phyloP scores from a whole-genome alignment of 257 asterid species.

The Nicotiana tabacum region DNA sequence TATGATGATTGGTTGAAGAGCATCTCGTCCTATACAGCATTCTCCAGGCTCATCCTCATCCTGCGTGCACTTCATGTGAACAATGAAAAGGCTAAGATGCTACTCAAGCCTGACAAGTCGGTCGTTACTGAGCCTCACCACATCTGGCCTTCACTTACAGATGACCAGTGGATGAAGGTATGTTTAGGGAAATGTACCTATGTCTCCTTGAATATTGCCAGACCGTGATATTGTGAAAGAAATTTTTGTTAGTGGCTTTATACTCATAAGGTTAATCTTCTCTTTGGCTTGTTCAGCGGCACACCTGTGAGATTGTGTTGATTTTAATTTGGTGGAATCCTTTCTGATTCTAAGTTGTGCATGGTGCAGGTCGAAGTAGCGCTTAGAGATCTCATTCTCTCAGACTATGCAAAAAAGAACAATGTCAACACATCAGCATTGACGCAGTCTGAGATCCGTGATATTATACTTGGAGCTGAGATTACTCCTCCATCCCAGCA shows the following conservation, averaged over 20 bases:
- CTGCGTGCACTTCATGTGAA: conserved; percentile 91
- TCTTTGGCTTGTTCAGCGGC: neutral
- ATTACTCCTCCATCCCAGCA: conserved; percentile 99
- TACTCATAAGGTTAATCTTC: neutral
- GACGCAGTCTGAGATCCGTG: conserved; percentile 96
- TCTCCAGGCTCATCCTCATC: conserved; percentile 90
- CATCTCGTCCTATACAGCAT: conserved; percentile 92
- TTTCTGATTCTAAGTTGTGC: neutral
- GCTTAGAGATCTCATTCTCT: conserved; percentile 86
- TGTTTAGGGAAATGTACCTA: neutral
- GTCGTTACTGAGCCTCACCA: conserved; percentile 91
- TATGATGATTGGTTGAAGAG: conserved; percentile 99
- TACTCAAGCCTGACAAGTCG: conserved; percentile 97
- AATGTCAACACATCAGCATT: conserved; percentile 94
- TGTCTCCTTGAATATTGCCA: neutral
- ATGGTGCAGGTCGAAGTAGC: conserved; percentile 87
- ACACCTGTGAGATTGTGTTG: neutral
- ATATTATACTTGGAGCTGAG: conserved; percentile 97
- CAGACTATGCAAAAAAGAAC: conserved; percentile 98
- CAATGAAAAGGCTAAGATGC: conserved; percentile 96
- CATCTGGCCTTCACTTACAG: conserved; percentile 94
- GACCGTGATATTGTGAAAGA: neutral
- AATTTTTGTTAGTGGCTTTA: neutral
- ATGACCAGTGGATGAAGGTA: conserved; percentile 99
- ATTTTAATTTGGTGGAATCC: neutral